Evolutionary conservation across 768 basidiomycete genomes (phyloP).

Genomic region (Hygrophoropsis aurantiaca): DNA sequence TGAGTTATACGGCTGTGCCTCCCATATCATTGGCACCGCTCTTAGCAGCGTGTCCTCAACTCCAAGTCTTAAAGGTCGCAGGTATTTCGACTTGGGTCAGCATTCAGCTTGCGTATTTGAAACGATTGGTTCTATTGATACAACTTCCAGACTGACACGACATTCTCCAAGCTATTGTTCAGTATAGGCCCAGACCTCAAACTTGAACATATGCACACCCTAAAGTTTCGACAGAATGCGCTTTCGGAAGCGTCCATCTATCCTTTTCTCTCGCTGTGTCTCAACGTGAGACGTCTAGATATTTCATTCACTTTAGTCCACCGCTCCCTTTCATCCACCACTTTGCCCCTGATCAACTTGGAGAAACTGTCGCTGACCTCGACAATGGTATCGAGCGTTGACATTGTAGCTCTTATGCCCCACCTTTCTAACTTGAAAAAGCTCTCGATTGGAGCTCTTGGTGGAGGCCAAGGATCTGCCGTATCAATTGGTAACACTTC

Average conservation of each 20-base stretch:
- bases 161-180: slow-evolving; percentile 45
- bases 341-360: slow-evolving; percentile 23
- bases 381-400: slow-evolving; percentile 40
- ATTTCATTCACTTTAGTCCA: slow-evolving; percentile 61
- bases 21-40: slow-evolving; percentile 48
- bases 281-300: slow-evolving; percentile 55
- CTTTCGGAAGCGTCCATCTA: slow-evolving; percentile 51
- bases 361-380: slow-evolving; percentile 69
- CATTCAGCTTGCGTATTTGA: slow-evolving; percentile 5
- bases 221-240: slow-evolving; percentile 58
- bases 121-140: neutral
- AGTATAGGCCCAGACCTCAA: slow-evolving; percentile 22
- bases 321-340: slow-evolving; percentile 26
- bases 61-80: slow-evolving; percentile 63
- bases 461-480: slow-evolving; percentile 43
- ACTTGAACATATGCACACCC: slow-evolving; percentile 43
- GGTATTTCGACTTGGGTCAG: slow-evolving; percentile 62
- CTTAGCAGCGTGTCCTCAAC: slow-evolving; percentile 31
- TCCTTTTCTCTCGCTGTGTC: slow-evolving; percentile 43
- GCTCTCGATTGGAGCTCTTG: slow-evolving; percentile 60
- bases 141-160: slow-evolving; percentile 51
- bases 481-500: slow-evolving; percentile 45
- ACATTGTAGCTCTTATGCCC: slow-evolving; percentile 41
- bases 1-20: slow-evolving; percentile 59
- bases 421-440: slow-evolving; percentile 43